Evolutionary conservation across 495 filamentous ascomycete genomes (phyloP), one percentile per base, ranked within the genome.

Genomic region (Penicillium samsonianum): DNA sequence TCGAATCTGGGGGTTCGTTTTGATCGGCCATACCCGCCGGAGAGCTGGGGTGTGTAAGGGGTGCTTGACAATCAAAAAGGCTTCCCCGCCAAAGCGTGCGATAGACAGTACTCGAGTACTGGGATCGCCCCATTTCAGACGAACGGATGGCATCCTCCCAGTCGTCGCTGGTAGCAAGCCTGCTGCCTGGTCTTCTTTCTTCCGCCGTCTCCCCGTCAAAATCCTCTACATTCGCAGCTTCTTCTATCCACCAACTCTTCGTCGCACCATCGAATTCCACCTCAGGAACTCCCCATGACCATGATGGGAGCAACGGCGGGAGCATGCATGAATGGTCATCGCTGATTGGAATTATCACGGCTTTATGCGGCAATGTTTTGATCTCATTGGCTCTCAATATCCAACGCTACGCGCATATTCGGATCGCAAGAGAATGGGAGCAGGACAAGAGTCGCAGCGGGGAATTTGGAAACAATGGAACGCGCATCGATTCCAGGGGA

Each of bases 331-430:
- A 89, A 64, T 96, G 92, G 92, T 94, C 90, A 11, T 93, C 90
- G 1, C 74, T 97, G 55, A 98, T 98, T 64, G 94, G 94, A 63
- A 97, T 98, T 64, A 70, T 92, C 45, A 92, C 92, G 1, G 93
- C 94, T 38, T 91, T 98, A 67, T 78, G 83, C 46, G 94, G 94
- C 33, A 98, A 97, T 69, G 79, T 96, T 33, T 78, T 98, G 52
- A 98, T 98, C 37, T 95, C 92, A 5, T 81, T 98, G 52, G 94
- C 94, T 14, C 88, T 98, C 55, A 98, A 98, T 62, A 90, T 94
- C 45, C 94, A 98, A 70, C 90, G 95, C 50, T 97, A 97, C 69
- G 92, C 92, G 17, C 94, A 98, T 68, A 90, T 94, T 53, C 82
- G 88, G 37, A 81, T 98, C 49, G 79, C 83, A 17, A 69, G 77